These are phyloP conservation scores for Hymenoscyphus fraxineus DNA, from an alignment of 2,329 filamentous ascomycete species.

Conservation along the genomic window DNA sequence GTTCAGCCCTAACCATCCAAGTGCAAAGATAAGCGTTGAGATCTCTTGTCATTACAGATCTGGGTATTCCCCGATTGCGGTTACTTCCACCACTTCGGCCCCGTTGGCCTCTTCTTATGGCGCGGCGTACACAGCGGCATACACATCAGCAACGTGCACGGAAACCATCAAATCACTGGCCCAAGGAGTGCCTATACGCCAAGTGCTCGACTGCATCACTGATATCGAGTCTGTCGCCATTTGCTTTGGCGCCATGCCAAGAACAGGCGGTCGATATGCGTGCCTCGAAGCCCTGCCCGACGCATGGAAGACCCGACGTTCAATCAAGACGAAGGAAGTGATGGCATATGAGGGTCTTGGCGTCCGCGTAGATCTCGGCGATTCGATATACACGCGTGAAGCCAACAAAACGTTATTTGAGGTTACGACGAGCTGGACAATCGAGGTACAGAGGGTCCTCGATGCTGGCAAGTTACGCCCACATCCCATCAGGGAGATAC, in stretches of 20 bases:
- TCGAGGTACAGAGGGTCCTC: constrained; percentile 28
- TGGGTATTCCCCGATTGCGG: constrained; percentile 36
- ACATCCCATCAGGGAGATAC: constrained; percentile 21
- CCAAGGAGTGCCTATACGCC: neutral
- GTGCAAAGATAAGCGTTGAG: neutral
- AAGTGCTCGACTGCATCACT: constrained; percentile 21
- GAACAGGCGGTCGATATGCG: constrained; percentile 27
- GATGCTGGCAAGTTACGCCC: constrained; percentile 35
- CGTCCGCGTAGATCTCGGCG: constrained; percentile 25
- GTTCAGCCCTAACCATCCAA: neutral
- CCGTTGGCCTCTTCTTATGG: too few species aligned
- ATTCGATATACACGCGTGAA: constrained; percentile 28
- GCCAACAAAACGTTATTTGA: constrained; percentile 16
- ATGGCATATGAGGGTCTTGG: constrained; percentile 26
- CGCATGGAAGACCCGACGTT: neutral
- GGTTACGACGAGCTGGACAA: constrained; percentile 9
- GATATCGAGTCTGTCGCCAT: constrained; percentile 37
- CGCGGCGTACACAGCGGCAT: too few species aligned
- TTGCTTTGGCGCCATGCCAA: constrained; percentile 35
- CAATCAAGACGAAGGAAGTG: constrained; percentile 7
- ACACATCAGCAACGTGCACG: constrained; percentile 29
- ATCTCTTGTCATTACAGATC: neutral
- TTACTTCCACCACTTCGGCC: neutral
- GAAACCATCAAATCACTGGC: constrained; percentile 31
- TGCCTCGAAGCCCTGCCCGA: constrained; percentile 15